Evolutionary conservation across 768 basidiomycete species (phyloP).

Genomic region (Tubosaeta sp.): DNA sequence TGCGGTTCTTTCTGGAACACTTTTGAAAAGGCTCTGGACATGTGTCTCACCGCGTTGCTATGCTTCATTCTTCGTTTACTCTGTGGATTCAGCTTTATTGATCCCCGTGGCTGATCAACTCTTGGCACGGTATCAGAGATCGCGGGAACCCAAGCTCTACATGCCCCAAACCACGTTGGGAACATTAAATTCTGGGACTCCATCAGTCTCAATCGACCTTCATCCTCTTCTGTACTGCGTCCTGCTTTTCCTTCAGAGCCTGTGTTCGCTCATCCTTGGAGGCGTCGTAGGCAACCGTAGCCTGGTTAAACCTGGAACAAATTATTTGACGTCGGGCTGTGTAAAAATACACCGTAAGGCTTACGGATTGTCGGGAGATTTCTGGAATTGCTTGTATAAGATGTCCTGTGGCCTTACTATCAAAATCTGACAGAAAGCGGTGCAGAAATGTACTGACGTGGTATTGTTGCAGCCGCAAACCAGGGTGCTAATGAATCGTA

Average conservation of each 20-base stretch:
- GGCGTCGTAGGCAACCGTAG: slow-evolving; percentile 75
- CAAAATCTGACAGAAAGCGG: slow-evolving; percentile 3
- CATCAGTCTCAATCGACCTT: slow-evolving; percentile 33
- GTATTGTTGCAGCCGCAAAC: slow-evolving; percentile 88
- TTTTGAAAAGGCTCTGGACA: background rate
- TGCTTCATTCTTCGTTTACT: slow-evolving; percentile 8
- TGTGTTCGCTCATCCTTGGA: slow-evolving; percentile 81
- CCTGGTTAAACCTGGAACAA: slow-evolving; percentile 73
- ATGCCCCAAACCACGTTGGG: background rate
- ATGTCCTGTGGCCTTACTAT: slow-evolving; percentile 52
- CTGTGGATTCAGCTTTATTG: background rate
- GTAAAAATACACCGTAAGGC: slow-evolving; percentile 19
- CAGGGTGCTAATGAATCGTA: slow-evolving; percentile 61
- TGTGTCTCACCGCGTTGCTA: slow-evolving; percentile 1
- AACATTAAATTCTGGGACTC: background rate
- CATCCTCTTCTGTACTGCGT: slow-evolving; percentile 62
- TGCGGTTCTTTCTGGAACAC: slow-evolving; percentile 15
- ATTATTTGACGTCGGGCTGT: slow-evolving; percentile 6
- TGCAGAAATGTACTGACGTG: slow-evolving; percentile 43
- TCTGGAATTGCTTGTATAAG: slow-evolving; percentile 93
- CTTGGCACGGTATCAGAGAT: slow-evolving; percentile 5
- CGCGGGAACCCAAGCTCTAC: background rate
- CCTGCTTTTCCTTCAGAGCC: slow-evolving; percentile 65
- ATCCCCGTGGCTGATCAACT: background rate
- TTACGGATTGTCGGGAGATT: slow-evolving; percentile 93